These are phyloP conservation scores for Debaryomyces udenii DNA, from an alignment of 1,139 yeast species.

Conservation along the genomic window DNA sequence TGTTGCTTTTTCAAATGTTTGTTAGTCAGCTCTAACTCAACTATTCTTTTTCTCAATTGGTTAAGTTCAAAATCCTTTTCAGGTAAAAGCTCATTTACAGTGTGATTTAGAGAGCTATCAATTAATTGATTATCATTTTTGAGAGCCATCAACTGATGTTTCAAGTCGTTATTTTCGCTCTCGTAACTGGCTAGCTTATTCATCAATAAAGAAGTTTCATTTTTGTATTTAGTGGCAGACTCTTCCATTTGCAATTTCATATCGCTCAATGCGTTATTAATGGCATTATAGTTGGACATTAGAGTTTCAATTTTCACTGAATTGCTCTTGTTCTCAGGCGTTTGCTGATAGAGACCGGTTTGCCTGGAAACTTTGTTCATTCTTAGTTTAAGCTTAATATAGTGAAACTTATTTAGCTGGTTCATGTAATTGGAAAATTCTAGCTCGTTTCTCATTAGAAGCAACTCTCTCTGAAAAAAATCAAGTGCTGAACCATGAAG, in stretches of 20 bases:
- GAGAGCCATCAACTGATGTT: background rate
- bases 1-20: conserved; percentile 11
- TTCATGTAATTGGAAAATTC: conserved; percentile 63
- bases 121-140: background rate
- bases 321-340: conserved; percentile 13
- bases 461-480: conserved; percentile 59
- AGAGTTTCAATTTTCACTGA: conserved; percentile 11
- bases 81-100: conserved; percentile 21
- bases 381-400: conserved; percentile 37
- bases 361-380: conserved; percentile 31
- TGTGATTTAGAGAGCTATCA: conserved; percentile 12
- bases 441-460: conserved; percentile 62
- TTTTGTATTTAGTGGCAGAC: background rate
- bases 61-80: conserved; percentile 30
- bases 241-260: conserved; percentile 21
- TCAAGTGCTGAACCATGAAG: conserved; percentile 33
- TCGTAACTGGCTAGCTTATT: conserved; percentile 15
- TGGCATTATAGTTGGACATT: conserved; percentile 7
- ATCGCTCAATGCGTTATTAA: conserved; percentile 4
- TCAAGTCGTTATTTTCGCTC: conserved; percentile 22
- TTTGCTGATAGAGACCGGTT: conserved; percentile 9
- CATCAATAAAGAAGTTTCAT: conserved; percentile 20
- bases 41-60: conserved; percentile 19
- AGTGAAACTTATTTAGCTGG: conserved; percentile 51
- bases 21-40: conserved; percentile 13